Evolutionary conservation across 371 early-diverging fungal species (phyloP).

Genomic region (Zopfochytrium polystomum): DNA sequence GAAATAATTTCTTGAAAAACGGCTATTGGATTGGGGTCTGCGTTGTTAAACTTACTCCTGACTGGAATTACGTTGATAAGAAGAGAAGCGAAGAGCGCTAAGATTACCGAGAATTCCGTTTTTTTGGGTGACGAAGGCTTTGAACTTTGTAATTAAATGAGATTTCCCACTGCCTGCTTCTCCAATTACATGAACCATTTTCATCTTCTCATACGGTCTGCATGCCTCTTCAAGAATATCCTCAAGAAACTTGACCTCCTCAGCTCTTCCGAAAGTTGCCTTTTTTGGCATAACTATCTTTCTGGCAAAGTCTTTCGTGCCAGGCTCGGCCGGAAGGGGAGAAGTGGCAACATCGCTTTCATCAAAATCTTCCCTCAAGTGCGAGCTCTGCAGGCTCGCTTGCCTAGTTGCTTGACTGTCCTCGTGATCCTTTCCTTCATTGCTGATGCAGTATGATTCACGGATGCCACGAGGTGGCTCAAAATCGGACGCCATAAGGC

Average conservation of each 20-base stretch:
- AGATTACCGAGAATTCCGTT: too few species aligned
- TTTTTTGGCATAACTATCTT: constrained; percentile 2
- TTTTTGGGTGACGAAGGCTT: constrained; percentile 22
- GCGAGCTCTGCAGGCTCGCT: too few species aligned
- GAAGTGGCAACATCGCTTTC: too few species aligned
- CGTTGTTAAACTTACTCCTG: not conserved
- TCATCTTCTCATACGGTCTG: constrained; percentile 5
- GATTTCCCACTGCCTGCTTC: constrained; percentile 30
- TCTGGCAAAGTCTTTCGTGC: constrained; percentile 31
- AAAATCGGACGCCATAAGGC: too few species aligned
- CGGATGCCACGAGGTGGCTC: not conserved
- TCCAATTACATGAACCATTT: constrained; percentile 12
- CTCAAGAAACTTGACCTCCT: too few species aligned
- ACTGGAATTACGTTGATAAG: not conserved
- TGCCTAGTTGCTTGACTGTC: too few species aligned
- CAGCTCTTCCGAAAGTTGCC: constrained; percentile 9
- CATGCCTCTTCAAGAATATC: constrained; percentile 16
- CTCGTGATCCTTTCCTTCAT: constrained; percentile 37
- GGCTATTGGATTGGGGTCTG: constrained; percentile 2
- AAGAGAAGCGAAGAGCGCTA: too few species aligned
- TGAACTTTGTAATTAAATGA: constrained; percentile 28
- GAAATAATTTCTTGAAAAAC: constrained; percentile 11
- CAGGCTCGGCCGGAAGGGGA: too few species aligned
- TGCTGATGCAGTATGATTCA: constrained; percentile 16
- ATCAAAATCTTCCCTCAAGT: too few species aligned